phyloP scores from a whole-genome alignment of 2,329 filamentous ascomycete genomes.

The Cordyceps cateniannulata region DNA sequence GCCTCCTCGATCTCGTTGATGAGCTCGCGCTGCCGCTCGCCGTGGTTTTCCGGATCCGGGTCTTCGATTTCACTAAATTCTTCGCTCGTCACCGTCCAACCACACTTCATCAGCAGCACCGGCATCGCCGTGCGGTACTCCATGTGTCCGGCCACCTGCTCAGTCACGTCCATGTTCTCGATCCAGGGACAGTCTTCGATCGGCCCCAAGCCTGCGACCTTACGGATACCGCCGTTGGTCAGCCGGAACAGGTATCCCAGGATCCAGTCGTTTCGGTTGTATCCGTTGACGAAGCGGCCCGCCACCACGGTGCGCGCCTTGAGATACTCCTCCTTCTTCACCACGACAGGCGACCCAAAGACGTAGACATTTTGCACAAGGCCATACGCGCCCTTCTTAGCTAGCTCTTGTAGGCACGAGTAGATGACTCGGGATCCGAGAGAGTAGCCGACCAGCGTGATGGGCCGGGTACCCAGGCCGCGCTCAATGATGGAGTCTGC shows the following conservation, averaged over 20 bases:
- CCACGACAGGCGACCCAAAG: slow-evolving; percentile 87
- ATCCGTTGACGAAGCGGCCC: slow-evolving; percentile 93
- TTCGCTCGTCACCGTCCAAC: slow-evolving; percentile 86
- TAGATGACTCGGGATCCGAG: slow-evolving; percentile 90
- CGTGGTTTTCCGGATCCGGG: slow-evolving; percentile 90
- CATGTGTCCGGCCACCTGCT: slow-evolving; percentile 88
- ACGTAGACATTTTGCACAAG: slow-evolving; percentile 92
- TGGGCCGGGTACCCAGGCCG: slow-evolving; percentile 82
- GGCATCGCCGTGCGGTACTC: slow-evolving; percentile 93
- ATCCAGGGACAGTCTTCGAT: slow-evolving; percentile 71
- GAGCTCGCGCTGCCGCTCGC: slow-evolving; percentile 78
- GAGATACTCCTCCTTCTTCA: slow-evolving; percentile 83
- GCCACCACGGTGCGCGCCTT: slow-evolving; percentile 76
- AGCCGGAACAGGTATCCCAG: slow-evolving; percentile 91
- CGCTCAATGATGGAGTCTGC: slow-evolving; percentile 90
- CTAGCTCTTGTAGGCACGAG: slow-evolving; percentile 80
- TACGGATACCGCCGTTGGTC: slow-evolving; percentile 85
- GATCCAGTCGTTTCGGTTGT: slow-evolving; percentile 95
- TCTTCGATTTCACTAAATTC: slow-evolving; percentile 97
- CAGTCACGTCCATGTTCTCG: slow-evolving; percentile 85
- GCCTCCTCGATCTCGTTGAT: slow-evolving; percentile 97
- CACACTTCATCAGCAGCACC: slow-evolving; percentile 74
- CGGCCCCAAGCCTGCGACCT: slow-evolving; percentile 74
- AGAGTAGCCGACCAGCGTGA: slow-evolving; percentile 93
- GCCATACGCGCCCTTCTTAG: slow-evolving; percentile 75